Percentiles rank a stretch among this genome's conserved stretches.
Conservation (phyloP, 768 basidiomycete species). For the Lentinula detonsa region DNA sequence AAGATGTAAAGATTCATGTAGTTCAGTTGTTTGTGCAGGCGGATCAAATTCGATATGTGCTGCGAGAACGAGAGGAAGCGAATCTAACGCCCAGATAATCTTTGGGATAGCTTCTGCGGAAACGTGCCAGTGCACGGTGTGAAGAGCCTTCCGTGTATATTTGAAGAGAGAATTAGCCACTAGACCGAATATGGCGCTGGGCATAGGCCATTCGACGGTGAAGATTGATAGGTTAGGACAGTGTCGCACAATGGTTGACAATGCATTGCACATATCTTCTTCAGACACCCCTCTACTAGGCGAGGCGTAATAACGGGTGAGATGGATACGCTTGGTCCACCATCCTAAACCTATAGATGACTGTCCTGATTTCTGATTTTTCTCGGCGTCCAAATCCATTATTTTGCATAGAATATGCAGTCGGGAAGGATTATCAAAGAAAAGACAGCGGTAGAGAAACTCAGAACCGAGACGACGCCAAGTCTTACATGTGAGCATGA, state of each 20-base stretch:
- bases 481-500: conserved; percentile 59
- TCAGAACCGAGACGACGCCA: conserved; percentile 61
- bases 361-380: background rate
- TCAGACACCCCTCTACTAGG: conserved; percentile 32
- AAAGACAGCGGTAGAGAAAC: conserved; percentile 63
- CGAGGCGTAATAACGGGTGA: conserved; percentile 42
- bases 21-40: conserved; percentile 22
- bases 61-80: conserved; percentile 50
- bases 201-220: conserved; percentile 61
- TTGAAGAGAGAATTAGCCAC: conserved; percentile 60
- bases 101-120: conserved; percentile 51
- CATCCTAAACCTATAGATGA: conserved; percentile 33
- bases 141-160: conserved; percentile 43
- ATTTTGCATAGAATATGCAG: conserved; percentile 45
- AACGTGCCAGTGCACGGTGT: conserved; percentile 57
- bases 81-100: conserved; percentile 67
- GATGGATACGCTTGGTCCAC: conserved; percentile 71
- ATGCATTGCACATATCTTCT: conserved; percentile 44
- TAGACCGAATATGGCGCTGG: conserved; percentile 44
- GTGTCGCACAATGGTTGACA: conserved; percentile 53
- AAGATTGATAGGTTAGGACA: conserved; percentile 75
- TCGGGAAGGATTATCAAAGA: conserved; percentile 56
- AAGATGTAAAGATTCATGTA: conserved; percentile 40
- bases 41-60: conserved; percentile 50
- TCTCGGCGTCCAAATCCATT: conserved; percentile 30